Conservation (phyloP, 768 basidiomycete genomes). For the Nevesoporus exiguus region DNA sequence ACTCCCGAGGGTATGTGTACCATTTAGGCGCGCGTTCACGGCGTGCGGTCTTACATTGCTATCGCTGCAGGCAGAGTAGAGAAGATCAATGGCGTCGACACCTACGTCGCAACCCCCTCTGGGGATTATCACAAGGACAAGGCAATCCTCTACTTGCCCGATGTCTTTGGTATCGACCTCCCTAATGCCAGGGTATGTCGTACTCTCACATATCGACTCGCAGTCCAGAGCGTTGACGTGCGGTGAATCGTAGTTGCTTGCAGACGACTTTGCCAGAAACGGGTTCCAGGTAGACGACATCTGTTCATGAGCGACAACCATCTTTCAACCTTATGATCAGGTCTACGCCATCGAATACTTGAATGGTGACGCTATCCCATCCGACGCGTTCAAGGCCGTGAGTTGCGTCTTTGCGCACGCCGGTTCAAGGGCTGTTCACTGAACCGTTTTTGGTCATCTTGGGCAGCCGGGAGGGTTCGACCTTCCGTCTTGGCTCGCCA, state of each 20-base stretch:
- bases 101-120: conserved; percentile 53
- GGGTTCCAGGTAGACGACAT: conserved; percentile 32
- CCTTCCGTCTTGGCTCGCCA: conserved; percentile 39
- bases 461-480: conserved; percentile 21
- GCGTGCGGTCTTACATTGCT: not conserved
- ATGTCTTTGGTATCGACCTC: conserved; percentile 49
- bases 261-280: conserved; percentile 42
- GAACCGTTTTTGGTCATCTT: not conserved
- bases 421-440: not conserved
- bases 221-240: not conserved
- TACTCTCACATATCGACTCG: not conserved
- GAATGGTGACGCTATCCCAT: conserved; percentile 24
- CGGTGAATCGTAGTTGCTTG: conserved; percentile 33
- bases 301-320: too few relatives aligned
- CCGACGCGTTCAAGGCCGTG: conserved; percentile 14
- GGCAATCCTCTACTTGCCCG: conserved; percentile 52
- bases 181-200: conserved; percentile 42
- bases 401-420: not conserved
- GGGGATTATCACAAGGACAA: conserved; percentile 52
- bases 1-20: conserved; percentile 38
- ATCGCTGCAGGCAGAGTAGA: conserved; percentile 38
- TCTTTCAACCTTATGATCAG: not conserved
- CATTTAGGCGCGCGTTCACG: not conserved
- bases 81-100: conserved; percentile 43
- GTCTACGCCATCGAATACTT: conserved; percentile 28